phyloP scores from a whole-genome alignment of 2,329 filamentous ascomycete species.

The Microdochium trichocladiopsis region DNA sequence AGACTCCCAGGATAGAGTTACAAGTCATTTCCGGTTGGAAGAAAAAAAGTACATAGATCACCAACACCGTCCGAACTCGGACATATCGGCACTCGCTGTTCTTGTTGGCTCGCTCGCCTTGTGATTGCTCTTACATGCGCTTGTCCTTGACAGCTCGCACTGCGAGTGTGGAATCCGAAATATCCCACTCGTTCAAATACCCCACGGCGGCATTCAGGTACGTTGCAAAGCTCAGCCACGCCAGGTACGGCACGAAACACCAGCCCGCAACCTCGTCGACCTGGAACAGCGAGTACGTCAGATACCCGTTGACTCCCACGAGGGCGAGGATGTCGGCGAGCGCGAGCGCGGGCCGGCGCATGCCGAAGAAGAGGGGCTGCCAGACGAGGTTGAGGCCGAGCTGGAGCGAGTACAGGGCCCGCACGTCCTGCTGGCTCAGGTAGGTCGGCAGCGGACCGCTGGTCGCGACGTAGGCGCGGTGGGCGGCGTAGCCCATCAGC shows the following conservation, averaged over 20 bases:
- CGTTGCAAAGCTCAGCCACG: constrained; percentile 80
- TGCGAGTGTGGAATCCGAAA: constrained; percentile 26
- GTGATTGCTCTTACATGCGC: constrained; percentile 13
- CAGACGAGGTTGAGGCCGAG: constrained; percentile 78
- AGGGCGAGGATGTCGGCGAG: constrained; percentile 69
- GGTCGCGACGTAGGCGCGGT: constrained; percentile 64
- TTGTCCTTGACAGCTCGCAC: constrained; percentile 21
- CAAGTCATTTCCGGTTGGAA: too few species aligned
- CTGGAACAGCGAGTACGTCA: constrained; percentile 69
- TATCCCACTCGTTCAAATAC: constrained; percentile 62
- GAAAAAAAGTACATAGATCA: too few species aligned
- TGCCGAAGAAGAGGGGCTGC: constrained; percentile 90
- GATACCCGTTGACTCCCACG: constrained; percentile 62
- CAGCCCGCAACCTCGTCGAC: constrained; percentile 68
- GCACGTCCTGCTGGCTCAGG: constrained; percentile 42
- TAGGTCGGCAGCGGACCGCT: constrained; percentile 45
- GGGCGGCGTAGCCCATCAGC: constrained; percentile 82
- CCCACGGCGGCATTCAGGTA: constrained; percentile 71
- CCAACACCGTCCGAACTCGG: too few species aligned
- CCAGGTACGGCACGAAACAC: constrained; percentile 74
- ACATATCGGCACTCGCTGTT: too few species aligned
- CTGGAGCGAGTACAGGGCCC: constrained; percentile 72
- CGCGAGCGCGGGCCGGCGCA: constrained; percentile 66
- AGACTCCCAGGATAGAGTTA: background rate
- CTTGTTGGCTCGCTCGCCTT: too few species aligned